A percentile compares a stretch with the other conserved stretches of the same genome.
These are phyloP conservation scores for Zasmidium cellare DNA, from an alignment of 2,329 filamentous ascomycete genomes.

Conservation along the genomic window DNA sequence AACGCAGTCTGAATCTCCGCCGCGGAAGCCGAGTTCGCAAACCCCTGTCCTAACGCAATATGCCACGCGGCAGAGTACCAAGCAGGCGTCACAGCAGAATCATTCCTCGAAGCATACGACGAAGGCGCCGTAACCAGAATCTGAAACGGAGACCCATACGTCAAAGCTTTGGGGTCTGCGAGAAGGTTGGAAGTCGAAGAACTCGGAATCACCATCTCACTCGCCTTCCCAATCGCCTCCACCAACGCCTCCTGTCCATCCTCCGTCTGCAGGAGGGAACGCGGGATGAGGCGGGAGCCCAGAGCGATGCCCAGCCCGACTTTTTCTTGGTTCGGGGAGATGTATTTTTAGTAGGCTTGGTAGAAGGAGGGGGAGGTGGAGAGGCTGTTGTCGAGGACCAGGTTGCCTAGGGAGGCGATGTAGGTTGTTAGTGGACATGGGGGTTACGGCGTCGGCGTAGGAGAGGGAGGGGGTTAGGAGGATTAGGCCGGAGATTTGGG, in stretches of 20 bases:
- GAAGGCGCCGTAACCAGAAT: constrained; percentile 8
- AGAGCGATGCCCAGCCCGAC: constrained; percentile 20
- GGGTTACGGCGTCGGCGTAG: neutral
- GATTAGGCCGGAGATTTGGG: neutral
- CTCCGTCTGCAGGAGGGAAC: constrained; percentile 6
- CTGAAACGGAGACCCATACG: constrained; percentile 16
- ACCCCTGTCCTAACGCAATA: constrained; percentile 1
- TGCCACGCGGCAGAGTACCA: constrained; percentile 20
- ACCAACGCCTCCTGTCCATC: constrained; percentile 10
- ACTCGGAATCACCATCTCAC: constrained; percentile 2
- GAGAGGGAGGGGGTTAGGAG: neutral
- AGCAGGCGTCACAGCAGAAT: constrained; percentile 18
- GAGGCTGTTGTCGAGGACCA: neutral
- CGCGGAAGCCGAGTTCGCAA: neutral
- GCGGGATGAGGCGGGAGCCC: constrained; percentile 18
- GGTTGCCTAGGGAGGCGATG: neutral
- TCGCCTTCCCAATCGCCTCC: neutral
- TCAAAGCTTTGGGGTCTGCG: constrained; percentile 7
- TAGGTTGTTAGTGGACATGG: neutral
- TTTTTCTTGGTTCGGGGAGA: constrained; percentile 19
- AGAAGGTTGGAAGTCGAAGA: neutral
- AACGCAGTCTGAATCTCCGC: neutral
- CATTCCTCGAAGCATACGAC: constrained; percentile 2
- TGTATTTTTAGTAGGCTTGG: constrained; percentile 15
- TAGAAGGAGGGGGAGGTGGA: neutral